Conservation (phyloP, 2,329 filamentous ascomycete genomes). For the Keithomyces neogunnii region DNA sequence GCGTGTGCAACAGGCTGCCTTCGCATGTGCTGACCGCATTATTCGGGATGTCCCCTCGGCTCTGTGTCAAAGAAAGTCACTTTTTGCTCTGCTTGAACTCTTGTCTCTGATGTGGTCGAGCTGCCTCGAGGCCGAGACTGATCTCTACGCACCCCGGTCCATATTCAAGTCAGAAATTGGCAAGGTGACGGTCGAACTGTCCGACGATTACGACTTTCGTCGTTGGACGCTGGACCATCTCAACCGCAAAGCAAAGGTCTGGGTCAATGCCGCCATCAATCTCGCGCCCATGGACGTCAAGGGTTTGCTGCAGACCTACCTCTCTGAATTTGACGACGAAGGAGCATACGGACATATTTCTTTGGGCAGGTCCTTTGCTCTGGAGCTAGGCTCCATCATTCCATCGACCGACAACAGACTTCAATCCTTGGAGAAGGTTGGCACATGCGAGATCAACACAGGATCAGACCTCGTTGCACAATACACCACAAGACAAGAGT, state of each 20-base stretch:
- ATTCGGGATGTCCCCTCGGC: slow-evolving; percentile 79
- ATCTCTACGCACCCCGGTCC: slow-evolving; percentile 82
- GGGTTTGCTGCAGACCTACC: slow-evolving; percentile 87
- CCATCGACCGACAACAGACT: slow-evolving; percentile 81
- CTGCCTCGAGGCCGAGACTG: slow-evolving; percentile 88
- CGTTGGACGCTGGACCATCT: slow-evolving; percentile 71
- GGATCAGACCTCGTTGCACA: slow-evolving; percentile 95
- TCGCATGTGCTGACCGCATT: slow-evolving; percentile 75
- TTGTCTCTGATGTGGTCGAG: slow-evolving; percentile 92
- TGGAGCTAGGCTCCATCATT: slow-evolving; percentile 84
- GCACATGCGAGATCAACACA: slow-evolving; percentile 72
- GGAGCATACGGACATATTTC: slow-evolving; percentile 86
- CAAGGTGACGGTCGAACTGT: slow-evolving; percentile 78
- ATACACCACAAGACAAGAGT: slow-evolving; percentile 94
- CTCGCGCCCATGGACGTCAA: slow-evolving; percentile 90
- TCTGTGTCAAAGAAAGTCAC: slow-evolving; percentile 78
- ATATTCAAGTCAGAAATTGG: slow-evolving; percentile 70
- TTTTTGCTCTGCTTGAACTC: slow-evolving; percentile 89
- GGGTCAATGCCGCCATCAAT: slow-evolving; percentile 74
- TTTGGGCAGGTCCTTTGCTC: slow-evolving; percentile 84
- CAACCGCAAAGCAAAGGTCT: slow-evolving; percentile 65
- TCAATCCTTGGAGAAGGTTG: slow-evolving; percentile 68
- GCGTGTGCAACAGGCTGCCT: slow-evolving; percentile 81
- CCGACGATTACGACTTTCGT: slow-evolving; percentile 82
- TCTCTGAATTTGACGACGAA: slow-evolving; percentile 91